Evolutionary conservation across 164 flowering plant genomes (phyloP).

Genomic region (Vitis rotundifolia): DNA sequence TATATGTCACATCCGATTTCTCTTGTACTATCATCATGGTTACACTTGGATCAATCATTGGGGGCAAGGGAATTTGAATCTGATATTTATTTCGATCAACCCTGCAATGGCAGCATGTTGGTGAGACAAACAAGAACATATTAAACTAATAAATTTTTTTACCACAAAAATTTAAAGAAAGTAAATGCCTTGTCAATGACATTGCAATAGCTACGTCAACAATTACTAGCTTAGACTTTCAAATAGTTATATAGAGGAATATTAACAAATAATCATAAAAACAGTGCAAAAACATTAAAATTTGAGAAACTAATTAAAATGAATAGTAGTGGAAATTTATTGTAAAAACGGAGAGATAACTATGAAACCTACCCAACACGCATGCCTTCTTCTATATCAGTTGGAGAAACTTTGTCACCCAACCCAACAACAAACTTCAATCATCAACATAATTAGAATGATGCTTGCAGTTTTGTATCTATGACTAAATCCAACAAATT

Average conservation of each 20-base stretch:
- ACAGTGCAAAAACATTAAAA: too few relatives aligned
- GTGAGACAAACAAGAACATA: background rate
- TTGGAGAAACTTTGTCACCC: slow-evolving; percentile 97
- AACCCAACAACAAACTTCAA: slow-evolving; percentile 98
- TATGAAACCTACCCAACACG: slow-evolving; percentile 82
- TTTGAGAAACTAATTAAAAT: too few relatives aligned
- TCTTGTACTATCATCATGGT: slow-evolving; percentile 99
- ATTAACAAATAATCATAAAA: too few relatives aligned
- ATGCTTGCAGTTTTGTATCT: background rate
- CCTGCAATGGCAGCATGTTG: slow-evolving; percentile 37
- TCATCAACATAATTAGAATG: slow-evolving; percentile 6
- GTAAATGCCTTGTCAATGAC: background rate
- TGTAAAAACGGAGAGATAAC: background rate
- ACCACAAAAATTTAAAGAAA: background rate
- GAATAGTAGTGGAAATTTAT: too few relatives aligned
- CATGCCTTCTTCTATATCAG: slow-evolving; percentile 99
- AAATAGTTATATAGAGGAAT: too few relatives aligned
- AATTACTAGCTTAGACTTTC: too few relatives aligned
- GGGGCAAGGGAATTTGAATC: slow-evolving; percentile 96
- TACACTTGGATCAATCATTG: slow-evolving; percentile 96
- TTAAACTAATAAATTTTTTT: background rate
- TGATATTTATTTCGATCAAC: slow-evolving; percentile 96
- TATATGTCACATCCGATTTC: slow-evolving; percentile 96
- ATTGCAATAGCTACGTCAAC: background rate
- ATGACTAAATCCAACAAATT: background rate